These are phyloP conservation scores for Trichoderma reesei DNA, from an alignment of 495 filamentous ascomycete genomes.

Conservation along the genomic window DNA sequence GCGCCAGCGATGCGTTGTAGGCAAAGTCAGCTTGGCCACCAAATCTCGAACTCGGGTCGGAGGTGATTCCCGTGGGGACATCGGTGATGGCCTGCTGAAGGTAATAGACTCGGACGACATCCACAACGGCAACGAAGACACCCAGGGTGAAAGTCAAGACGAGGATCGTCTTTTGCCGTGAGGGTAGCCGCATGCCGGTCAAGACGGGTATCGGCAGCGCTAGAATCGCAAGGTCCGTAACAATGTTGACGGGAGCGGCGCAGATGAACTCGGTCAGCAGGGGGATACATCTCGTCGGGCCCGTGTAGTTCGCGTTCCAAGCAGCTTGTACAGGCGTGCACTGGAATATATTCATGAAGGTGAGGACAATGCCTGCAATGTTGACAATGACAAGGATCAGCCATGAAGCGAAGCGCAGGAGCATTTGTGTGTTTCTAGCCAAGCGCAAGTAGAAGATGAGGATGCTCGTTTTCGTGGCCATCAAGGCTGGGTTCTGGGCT, in stretches of 20 bases:
- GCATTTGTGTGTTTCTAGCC: slow-evolving; percentile 56
- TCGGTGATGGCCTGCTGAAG: slow-evolving; percentile 58
- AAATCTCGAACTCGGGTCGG: slow-evolving; percentile 23
- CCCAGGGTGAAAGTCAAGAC: slow-evolving; percentile 75
- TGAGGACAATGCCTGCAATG: slow-evolving; percentile 64
- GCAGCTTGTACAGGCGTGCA: slow-evolving; percentile 64
- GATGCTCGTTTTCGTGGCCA: slow-evolving; percentile 86
- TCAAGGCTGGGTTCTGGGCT: slow-evolving; percentile 72
- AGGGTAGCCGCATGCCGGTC: slow-evolving; percentile 73
- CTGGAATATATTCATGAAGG: slow-evolving; percentile 81
- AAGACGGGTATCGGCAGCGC: slow-evolving; percentile 81
- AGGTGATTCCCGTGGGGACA: slow-evolving; percentile 18
- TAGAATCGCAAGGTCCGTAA: slow-evolving; percentile 74
- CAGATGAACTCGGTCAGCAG: slow-evolving; percentile 76
- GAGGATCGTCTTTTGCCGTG: slow-evolving; percentile 74
- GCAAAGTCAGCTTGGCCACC: slow-evolving; percentile 33
- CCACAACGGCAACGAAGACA: slow-evolving; percentile 77
- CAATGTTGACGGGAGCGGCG: slow-evolving; percentile 73
- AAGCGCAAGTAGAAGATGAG: slow-evolving; percentile 78
- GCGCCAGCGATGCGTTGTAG: slow-evolving; percentile 71
- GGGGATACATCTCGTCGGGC: slow-evolving; percentile 50
- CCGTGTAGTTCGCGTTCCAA: slow-evolving; percentile 35
- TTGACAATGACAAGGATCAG: slow-evolving; percentile 65
- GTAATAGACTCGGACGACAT: slow-evolving; percentile 83
- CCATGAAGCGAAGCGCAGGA: slow-evolving; percentile 63